Base-by-base conservation (phyloP, 177 flowering plant genomes). In the Vitis hybrid region DNA sequence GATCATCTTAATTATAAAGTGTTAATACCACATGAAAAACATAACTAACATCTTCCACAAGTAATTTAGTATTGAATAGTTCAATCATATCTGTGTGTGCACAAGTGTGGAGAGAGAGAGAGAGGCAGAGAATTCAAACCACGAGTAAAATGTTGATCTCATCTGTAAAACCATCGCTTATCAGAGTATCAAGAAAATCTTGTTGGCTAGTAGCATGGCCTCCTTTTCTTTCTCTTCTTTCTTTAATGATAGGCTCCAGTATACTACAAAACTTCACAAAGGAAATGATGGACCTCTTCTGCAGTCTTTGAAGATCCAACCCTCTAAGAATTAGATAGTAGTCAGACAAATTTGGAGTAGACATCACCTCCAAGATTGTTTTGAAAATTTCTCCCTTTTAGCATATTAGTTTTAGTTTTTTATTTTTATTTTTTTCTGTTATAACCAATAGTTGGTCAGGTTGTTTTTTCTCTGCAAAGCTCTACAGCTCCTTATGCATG, bases 271-370 rank as follows among this genome's bases (percentile, higher is more conserved):
- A 13, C 30, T 54, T 17, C 19, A 8, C 52, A 1, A 4, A 19
- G n/a, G 4, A 54, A n/a, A 56, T 17, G 0, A 17, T 6, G 12
- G 60, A 54, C 69, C 60, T 65, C 56, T 61, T 66, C 26, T 17
- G 15, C 6, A 40, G 15, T 18, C 75, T 65, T 59, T 72, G 75
- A 18, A 72, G 51, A 65, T 72, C 74, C 4, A 72, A 65, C 10
- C 69, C 48, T 9, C 69, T 21, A 12, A 72, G 21, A 1, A 59
- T 51, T 1, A 70, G 51, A 59, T 57, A 72, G 10, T 48, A 58
- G 15, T 72, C 69, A 17, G 69, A 59, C 1, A 72, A 2, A 65
- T 72, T 72, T 59, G 74, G 69, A 14, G 65, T 18, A 9, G 60
- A 15, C 50, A 13, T 15, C 0, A 40, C 3, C 15, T 66, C 69